Base-by-base conservation (phyloP, 768 basidiomycete genomes). In the Podaxis sp. region DNA sequence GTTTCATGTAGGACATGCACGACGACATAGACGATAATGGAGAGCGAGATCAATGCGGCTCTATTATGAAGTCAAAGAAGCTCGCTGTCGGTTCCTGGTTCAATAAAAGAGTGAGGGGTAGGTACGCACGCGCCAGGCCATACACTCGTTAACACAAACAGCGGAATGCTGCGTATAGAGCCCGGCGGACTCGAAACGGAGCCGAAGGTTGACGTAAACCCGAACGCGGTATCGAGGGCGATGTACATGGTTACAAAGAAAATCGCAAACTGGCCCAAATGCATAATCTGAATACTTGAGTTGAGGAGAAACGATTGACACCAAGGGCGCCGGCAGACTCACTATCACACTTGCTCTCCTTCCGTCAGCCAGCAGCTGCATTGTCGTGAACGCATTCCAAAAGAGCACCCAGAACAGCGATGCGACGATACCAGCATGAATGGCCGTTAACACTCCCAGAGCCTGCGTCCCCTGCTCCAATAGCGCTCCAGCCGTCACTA, bases 291-390 rank as follows among this genome's bases (percentile, higher is more conserved):
- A 52, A 27, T 25, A 23, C 5, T 48, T 25, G 25, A 36, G 18
- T 23, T 21, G 18, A 14, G 2, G 21, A 18, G 18, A 9, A 25
- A 25, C 23, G 14, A 18, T 27, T 25, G 9, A 16, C 21, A 27
- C 23, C 47, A 48, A 23, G 47, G 13, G 9, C n/a, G 0, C 16
- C 7, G 51, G 36, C 23, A 57, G 7, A 79, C 77, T 65, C 54
- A 88, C 86, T 61, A 86, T 70, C 53, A 88, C 61, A 42, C 83
- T 78, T 65, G 79, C 81, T 14, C 84, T 72, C 1, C 88, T 88
- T 10, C 91, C 93, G 66, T 89, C 93, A 70, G 94, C 93, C 52
- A 95, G 86, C 50, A 92, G 65, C 70, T 95, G 93, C 14, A 86
- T 88, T 44, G 85, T 82, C 38, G 90, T 77, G 59, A 89, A 70